These are phyloP conservation scores for Amanita exitialis DNA, from an alignment of 768 basidiomycete species.

Conservation along the genomic window DNA sequence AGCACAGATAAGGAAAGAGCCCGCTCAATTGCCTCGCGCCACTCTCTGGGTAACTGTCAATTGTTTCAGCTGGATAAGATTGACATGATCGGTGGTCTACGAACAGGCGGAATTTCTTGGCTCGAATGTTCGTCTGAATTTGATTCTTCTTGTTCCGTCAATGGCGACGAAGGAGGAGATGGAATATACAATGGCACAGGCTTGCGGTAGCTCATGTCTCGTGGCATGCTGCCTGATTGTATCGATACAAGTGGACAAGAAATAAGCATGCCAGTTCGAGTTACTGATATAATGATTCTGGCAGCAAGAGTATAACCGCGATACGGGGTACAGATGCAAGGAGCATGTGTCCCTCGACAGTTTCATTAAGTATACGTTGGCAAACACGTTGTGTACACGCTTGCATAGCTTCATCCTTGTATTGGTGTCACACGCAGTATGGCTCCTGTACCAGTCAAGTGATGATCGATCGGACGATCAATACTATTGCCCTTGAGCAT, in stretches of 20 bases:
- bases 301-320: conserved; percentile 1
- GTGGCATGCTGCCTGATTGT: conserved; percentile 18
- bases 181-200: conserved; percentile 61
- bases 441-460: not conserved
- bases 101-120: conserved; percentile 1
- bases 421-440: not conserved
- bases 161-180: conserved; percentile 44
- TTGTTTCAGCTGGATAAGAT: not conserved
- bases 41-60: conserved; percentile 20
- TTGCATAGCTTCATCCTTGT: not conserved
- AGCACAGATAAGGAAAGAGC: conserved; percentile 8
- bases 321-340: not conserved
- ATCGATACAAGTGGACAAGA: conserved; percentile 6
- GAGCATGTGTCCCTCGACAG: not conserved
- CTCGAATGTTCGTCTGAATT: not conserved
- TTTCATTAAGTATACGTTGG: not conserved
- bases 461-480: too few species aligned
- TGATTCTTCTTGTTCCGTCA: not conserved
- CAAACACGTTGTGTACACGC: conserved; percentile 5
- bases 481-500: too few species aligned
- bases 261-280: not conserved
- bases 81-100: not conserved
- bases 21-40: conserved; percentile 20
- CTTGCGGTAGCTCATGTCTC: conserved; percentile 57
- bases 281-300: not conserved